Evolutionary conservation across 2,329 filamentous ascomycete genomes (phyloP).

Genomic region (Calonectria multiphialidica): DNA sequence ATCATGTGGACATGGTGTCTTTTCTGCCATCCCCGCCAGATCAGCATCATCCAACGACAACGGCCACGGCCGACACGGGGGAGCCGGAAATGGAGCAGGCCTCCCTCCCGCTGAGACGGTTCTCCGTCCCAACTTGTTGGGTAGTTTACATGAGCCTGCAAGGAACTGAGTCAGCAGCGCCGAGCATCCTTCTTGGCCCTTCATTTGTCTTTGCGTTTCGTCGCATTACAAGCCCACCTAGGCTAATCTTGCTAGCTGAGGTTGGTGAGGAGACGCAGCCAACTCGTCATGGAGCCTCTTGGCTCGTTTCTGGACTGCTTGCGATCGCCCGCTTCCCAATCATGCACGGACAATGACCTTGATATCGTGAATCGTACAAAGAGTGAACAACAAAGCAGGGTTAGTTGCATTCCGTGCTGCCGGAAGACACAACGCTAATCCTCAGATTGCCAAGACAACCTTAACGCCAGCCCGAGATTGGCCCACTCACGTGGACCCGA

Average conservation of each 20-base stretch:
- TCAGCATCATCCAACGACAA: constrained; percentile 28
- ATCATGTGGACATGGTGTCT: constrained; percentile 33
- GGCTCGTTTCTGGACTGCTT: neutral
- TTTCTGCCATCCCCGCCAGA: constrained; percentile 24
- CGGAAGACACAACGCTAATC: constrained; percentile 28
- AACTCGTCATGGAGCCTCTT: neutral
- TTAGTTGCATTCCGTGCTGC: constrained; percentile 31
- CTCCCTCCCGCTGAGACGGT: constrained; percentile 4
- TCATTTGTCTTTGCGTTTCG: neutral
- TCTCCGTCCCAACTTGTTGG: neutral
- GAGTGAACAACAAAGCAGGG: constrained; percentile 11
- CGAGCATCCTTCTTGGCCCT: neutral
- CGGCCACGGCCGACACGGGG: constrained; percentile 29
- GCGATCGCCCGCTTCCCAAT: neutral
- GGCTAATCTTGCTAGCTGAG: neutral
- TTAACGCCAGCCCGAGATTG: constrained; percentile 31
- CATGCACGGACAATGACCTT: constrained; percentile 10
- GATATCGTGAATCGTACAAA: constrained; percentile 15
- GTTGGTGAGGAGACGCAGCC: neutral
- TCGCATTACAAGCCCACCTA: neutral
- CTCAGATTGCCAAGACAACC: constrained; percentile 37
- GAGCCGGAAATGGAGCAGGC: neutral
- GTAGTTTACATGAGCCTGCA: neutral
- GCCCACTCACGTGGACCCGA: constrained; percentile 22
- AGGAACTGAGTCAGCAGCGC: constrained; percentile 20